Evolutionary conservation across 805 yeast genomes (phyloP), one percentile per base, ranked within the genome.

Genomic region (Alloascoidea hylecoeti): DNA sequence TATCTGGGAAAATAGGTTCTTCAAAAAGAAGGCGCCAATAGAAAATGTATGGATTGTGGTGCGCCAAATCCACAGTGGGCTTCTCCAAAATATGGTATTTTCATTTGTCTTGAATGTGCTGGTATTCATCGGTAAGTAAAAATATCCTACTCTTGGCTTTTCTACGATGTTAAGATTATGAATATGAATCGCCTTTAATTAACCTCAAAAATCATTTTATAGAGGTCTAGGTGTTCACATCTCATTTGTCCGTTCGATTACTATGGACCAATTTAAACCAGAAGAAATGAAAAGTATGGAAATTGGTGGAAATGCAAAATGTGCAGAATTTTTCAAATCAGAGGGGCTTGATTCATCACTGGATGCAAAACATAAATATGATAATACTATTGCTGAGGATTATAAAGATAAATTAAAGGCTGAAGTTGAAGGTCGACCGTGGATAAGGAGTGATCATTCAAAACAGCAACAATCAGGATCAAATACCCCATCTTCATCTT

Each of bases 61-160:
- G 94, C 96, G 1, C 95, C 95, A 42, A 89, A 88, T 55, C 98
- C 98, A 5, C 98, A 92, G 58, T 92, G 98, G 98, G 96, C 97
- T 2, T 85, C 96, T 12, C 97, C 97, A 28, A 92, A 92, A 58
- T 86, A 89, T 60, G 98, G 98, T 42, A 82, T 92, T 43, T 92
- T 88, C 60, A 89, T 92, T 53, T 92, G 98, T 59, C 70, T 92
- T 33, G 99, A 92, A 56, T 92, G 98, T 64, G 98, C 98, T 15
- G 99, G 99, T 35, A 66, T 80, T 40, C 99, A 92, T 57, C 57
- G 68, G 47, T 44, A 16, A 23, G 47, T 9, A 14, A n/a, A 14
- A 14, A 6, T 12, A 14, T 35, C 16, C 9, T 5, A 12, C 15
- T 18, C 9, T 35, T n/a, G 35, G n/a, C 14, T 18, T 35, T 5